Evolutionary conservation across 306 rosid genomes (phyloP).

Genomic region (Lotus japonicus): DNA sequence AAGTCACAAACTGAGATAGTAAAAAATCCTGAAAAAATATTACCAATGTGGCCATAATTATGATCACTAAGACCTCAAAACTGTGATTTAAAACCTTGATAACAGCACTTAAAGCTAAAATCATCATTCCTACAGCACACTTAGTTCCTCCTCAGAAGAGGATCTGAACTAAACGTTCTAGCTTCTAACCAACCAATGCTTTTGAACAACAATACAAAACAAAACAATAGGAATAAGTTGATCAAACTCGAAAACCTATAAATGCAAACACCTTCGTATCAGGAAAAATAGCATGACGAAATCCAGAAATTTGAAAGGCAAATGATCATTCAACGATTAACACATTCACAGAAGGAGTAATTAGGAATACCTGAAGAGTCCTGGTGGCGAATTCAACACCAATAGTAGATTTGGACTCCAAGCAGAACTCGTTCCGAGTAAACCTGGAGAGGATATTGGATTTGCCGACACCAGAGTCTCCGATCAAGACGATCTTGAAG

Average conservation of each 20-base stretch:
- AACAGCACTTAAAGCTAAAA: slow-evolving; percentile 6
- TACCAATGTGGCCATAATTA: no score
- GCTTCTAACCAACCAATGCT: neutral
- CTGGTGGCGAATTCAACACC: slow-evolving; percentile 98
- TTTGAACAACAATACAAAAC: neutral
- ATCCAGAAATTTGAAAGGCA: neutral
- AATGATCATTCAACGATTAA: neutral
- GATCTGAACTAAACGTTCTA: neutral
- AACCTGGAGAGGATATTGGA: slow-evolving; percentile 96
- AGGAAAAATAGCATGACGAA: neutral
- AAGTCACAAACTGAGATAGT: no score
- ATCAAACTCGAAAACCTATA: neutral
- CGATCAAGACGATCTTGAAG: slow-evolving; percentile 97
- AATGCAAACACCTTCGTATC: neutral
- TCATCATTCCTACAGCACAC: neutral
- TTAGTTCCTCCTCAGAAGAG: neutral
- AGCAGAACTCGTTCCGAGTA: slow-evolving; percentile 93
- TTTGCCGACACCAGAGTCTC: slow-evolving; percentile 96
- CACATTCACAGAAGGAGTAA: neutral
- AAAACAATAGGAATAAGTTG: neutral
- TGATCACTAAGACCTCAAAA: no score
- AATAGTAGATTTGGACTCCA: slow-evolving; percentile 95
- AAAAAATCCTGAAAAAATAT: no score
- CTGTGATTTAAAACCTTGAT: neutral
- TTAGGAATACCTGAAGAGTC: slow-evolving; percentile 67